A percentile compares a stretch with the other conserved stretches of the same genome.
Evolutionary conservation across 2,329 filamentous ascomycete genomes (phyloP).

Genomic region (Thielaviopsis populi): DNA sequence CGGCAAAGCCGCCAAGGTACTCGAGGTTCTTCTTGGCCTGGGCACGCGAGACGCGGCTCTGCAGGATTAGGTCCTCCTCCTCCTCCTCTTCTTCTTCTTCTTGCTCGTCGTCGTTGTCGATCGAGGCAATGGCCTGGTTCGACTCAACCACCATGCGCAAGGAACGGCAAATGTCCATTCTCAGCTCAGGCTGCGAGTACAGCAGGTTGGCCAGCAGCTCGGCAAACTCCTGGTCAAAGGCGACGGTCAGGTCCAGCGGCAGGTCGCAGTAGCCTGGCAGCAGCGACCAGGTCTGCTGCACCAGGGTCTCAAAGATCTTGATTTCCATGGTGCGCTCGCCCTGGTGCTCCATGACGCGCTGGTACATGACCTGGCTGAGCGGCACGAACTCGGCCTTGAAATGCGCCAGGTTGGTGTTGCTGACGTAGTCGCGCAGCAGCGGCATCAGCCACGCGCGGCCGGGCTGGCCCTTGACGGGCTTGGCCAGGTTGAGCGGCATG

Average conservation of each 20-base stretch:
- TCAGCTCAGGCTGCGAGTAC: constrained; percentile 79
- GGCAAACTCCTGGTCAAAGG: constrained; percentile 79
- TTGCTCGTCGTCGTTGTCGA: constrained; percentile 48
- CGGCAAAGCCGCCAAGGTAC: constrained; percentile 65
- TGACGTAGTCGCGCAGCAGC: constrained; percentile 73
- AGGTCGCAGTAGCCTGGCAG: constrained; percentile 91
- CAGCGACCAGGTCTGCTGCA: constrained; percentile 89
- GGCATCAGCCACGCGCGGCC: constrained; percentile 92
- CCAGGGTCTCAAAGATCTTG: constrained; percentile 94
- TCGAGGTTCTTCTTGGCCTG: constrained; percentile 64
- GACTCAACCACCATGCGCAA: constrained; percentile 82
- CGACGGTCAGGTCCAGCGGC: constrained; percentile 58
- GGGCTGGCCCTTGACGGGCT: constrained; percentile 59
- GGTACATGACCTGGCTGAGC: constrained; percentile 78
- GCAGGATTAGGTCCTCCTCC: constrained; percentile 58
- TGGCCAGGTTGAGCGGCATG: constrained; percentile 71
- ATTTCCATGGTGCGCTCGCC: constrained; percentile 86
- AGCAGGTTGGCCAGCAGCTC: constrained; percentile 83
- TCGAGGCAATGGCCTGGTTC: constrained; percentile 62
- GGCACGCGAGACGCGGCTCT: constrained; percentile 61
- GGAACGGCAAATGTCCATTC: constrained; percentile 73
- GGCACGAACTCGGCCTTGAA: constrained; percentile 80
- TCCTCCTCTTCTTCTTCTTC: constrained; percentile 43
- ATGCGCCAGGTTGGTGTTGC: constrained; percentile 73
- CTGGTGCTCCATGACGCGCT: constrained; percentile 67